These are phyloP conservation scores for Talaromyces sp. DNA, from an alignment of 2,329 filamentous ascomycete species.

Conservation along the genomic window DNA sequence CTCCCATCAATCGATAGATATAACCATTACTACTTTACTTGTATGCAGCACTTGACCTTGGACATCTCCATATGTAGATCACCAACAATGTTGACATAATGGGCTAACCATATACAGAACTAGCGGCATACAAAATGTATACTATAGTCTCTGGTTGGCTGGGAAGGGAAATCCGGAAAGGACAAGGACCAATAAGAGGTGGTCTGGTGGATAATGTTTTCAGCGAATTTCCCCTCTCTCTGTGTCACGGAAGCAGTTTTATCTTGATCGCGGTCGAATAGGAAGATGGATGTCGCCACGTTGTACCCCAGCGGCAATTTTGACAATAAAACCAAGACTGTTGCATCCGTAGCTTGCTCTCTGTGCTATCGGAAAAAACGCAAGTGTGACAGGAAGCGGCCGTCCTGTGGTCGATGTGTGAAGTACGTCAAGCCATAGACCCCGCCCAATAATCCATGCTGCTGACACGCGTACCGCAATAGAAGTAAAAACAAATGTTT, in stretches of 20 bases:
- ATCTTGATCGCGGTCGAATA: neutral
- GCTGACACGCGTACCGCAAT: neutral
- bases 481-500: neutral
- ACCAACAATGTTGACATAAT: neutral
- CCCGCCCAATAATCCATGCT: neutral
- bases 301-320: neutral
- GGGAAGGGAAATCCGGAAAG: neutral
- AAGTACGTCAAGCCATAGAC: neutral
- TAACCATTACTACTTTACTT: too few species aligned
- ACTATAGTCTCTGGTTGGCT: neutral
- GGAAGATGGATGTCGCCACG: neutral
- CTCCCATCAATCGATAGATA: too few species aligned
- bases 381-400: conserved; percentile 7
- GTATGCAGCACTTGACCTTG: too few species aligned
- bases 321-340: neutral
- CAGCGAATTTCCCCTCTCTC: too few species aligned
- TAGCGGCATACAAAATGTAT: neutral
- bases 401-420: conserved; percentile 1
- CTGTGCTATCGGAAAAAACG: conserved; percentile 7
- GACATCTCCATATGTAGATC: too few species aligned
- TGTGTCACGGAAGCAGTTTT: neutral
- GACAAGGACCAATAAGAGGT: neutral
- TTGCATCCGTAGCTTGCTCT: neutral
- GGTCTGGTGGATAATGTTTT: neutral
- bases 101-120: neutral